Evolutionary conservation across 129 eudicot species (phyloP).

Genomic region (Oenanthe sinensis): DNA sequence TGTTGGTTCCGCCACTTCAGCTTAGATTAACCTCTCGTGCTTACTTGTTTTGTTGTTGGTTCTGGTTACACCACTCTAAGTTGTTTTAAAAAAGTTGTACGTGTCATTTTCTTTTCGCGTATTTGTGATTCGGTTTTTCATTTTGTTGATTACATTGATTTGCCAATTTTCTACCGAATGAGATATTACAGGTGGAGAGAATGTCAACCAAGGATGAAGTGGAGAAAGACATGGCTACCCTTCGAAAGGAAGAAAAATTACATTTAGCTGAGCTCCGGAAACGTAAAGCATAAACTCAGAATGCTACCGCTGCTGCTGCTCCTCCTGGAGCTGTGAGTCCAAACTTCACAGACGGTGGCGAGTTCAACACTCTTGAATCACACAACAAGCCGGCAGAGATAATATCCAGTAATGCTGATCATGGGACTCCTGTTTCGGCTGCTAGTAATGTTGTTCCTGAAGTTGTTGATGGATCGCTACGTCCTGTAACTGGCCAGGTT

Average conservation of each 20-base stretch:
- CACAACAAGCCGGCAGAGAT: neutral
- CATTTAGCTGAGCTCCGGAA: conserved; percentile 41
- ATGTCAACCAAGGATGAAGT: conserved; percentile 35
- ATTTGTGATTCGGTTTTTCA: no score
- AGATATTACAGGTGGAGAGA: conserved; percentile 28
- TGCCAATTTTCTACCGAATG: no score
- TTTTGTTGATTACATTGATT: neutral
- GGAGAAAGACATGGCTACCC: conserved; percentile 45
- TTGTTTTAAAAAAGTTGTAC: no score
- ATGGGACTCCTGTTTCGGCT: neutral
- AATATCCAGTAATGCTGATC: neutral
- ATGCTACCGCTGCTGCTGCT: conserved; percentile 30
- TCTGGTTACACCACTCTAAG: no score
- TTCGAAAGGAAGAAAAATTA: conserved; percentile 39
- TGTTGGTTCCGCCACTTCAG: no score
- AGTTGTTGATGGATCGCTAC: no score
- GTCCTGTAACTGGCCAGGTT: no score
- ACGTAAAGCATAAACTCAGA: conserved; percentile 33
- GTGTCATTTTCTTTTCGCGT: no score
- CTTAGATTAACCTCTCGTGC: no score
- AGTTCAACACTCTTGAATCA: neutral
- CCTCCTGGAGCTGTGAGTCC: conserved; percentile 5
- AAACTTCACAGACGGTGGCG: conserved; percentile 22
- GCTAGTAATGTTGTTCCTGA: neutral
- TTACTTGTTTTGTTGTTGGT: no score